Evolutionary conservation across 495 filamentous ascomycete species (phyloP), one percentile per base, ranked within the genome.

Genomic region (Rusavskia elegans): DNA sequence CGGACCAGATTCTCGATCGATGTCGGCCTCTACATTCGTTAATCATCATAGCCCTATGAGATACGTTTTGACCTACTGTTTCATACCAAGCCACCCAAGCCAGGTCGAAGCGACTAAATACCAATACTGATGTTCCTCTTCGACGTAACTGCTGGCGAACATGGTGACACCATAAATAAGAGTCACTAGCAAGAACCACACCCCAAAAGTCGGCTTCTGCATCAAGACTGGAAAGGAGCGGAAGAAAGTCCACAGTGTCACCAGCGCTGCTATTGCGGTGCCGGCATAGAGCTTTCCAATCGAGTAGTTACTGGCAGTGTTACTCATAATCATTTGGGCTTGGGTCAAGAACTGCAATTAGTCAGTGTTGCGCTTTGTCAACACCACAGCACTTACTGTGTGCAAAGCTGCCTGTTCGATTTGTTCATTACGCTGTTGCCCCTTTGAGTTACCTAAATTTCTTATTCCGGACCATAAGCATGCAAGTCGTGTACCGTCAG

Each of bases 91-190:
- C 54, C 78, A 75, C 42, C 76, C 67, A 40, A 85, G 67, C 89
- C 89, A 99, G 2, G 75, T 82, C 0, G 85, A 81, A 13, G 83
- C 78, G 17, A 77, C 63, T 89, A 89, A 95, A 64, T 97, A 96
- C 92, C 92, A 99, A 65, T 94, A 95, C 55, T 96, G 84, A 23
- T 97, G 92, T 62, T 99, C 92, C 65, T 99, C 92, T 62, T 99
- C 92, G 23, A 99, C 87, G 61, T 88, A 97, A 63, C 89, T 95
- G 64, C 85, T 94, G 29, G 89, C 89, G 66, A 97, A 97, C 88
- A 96, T 97, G 83, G 94, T 89, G 30, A 75, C 63, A 10, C 81
- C 78, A 63, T 95, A 94, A 0, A 76, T 61, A 1, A 82, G 9
- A 1, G 77, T 66, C 6, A 78, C 14, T 17, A 49, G 20, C 16